Base-by-base conservation (phyloP, 2,329 filamentous ascomycete genomes). In the Talaromyces sp. region DNA sequence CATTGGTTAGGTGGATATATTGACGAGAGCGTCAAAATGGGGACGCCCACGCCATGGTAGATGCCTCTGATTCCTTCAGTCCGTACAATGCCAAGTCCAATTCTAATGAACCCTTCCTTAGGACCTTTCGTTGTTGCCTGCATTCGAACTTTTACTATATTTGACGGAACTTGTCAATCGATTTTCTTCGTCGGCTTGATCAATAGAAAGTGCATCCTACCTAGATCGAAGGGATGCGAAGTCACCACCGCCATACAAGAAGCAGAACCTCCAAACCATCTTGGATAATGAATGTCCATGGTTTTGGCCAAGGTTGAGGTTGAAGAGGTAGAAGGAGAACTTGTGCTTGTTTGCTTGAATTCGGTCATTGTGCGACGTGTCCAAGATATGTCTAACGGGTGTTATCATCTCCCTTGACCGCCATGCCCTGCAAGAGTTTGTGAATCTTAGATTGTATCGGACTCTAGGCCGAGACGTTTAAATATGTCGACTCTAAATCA, bases 201-300 rank as follows among this genome's bases (percentile, higher is more conserved):
- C 51, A 54, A 27, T 42, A n/a, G 23, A 23, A 23, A 23, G 23
- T 23, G n/a, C 7, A 9, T n/a, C 67, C 54, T 61, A 68, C 68
- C 64, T 18, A 69, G 47, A 57, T 70, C 66, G 61, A 70, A 63
- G 14, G 67, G 67, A 60, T 70, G 69, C 3, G 69, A 70, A 30
- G 70, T 64, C 56, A 66, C 59, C 8, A 68, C 68, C 12, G 68
- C 69, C 66, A 69, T 69, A 40, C 68, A 70, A 59, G 69, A 71
- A n/a, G 69, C 68, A n/a, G 68, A 70, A 4, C 64, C 64, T 4
- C 63, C 63, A 36, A 65, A 66, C 61, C 61, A 64, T 47, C 59
- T 51, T 14, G 64, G 64, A 33, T 65, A 65, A 18, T 63, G 47
- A 16, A 51, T 51, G 30, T 31, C 30, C 8, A 8, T 31, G 8